Evolutionary conservation across 2,329 filamentous ascomycete genomes (phyloP).

Genomic region (Colletotrichum shisoi): DNA sequence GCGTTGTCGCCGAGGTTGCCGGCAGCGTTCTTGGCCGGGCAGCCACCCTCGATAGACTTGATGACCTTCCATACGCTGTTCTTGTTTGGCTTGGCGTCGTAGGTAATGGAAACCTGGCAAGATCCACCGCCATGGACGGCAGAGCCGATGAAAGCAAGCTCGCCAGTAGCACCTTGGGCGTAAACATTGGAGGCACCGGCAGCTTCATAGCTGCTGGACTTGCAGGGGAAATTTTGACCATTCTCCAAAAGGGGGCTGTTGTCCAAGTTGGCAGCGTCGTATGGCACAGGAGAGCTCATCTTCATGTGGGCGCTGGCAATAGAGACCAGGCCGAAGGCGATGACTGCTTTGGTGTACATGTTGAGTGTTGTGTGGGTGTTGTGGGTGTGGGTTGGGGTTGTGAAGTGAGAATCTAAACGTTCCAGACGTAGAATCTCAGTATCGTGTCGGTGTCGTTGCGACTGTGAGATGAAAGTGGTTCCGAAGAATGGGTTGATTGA

Average conservation of each 20-base stretch:
- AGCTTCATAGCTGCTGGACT: conserved; percentile 61
- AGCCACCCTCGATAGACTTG: conserved; percentile 85
- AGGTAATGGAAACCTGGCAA: conserved; percentile 87
- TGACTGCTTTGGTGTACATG: conserved; percentile 61
- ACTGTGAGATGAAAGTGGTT: conserved; percentile 24
- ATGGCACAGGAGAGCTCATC: conserved; percentile 74
- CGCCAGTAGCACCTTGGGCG: conserved; percentile 64
- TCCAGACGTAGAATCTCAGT: conserved; percentile 50
- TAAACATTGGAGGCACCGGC: conserved; percentile 65
- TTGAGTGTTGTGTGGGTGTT: conserved; percentile 56
- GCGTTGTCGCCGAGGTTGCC: conserved; percentile 67
- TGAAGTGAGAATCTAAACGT: conserved; percentile 48
- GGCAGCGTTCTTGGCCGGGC: conserved; percentile 66
- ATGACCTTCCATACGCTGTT: conserved; percentile 85
- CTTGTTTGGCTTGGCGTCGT: conserved; percentile 73
- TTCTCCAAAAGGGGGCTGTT: conserved; percentile 72
- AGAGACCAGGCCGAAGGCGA: conserved; percentile 65
- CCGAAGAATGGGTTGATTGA: conserved; percentile 30
- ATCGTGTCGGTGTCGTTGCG: conserved; percentile 35
- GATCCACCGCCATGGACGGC: conserved; percentile 91
- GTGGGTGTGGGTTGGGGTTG: conserved; percentile 16
- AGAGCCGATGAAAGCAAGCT: conserved; percentile 73
- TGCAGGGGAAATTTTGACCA: conserved; percentile 84
- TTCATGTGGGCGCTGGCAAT: conserved; percentile 77
- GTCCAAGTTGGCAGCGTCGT: conserved; percentile 50